These are phyloP conservation scores for Botrytis elliptica DNA, from an alignment of 2,329 filamentous ascomycete species.

Conservation along the genomic window DNA sequence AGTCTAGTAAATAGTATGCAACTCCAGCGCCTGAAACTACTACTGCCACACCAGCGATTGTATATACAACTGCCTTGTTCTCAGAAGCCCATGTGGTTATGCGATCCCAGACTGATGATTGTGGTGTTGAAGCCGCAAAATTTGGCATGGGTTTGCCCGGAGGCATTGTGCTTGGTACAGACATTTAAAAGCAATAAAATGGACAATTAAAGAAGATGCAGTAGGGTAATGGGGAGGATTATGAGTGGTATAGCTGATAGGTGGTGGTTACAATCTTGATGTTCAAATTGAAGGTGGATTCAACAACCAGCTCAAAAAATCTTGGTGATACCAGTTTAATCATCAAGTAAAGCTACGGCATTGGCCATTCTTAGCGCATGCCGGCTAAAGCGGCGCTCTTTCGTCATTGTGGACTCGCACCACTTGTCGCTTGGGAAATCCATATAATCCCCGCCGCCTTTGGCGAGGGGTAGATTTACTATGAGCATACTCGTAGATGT, in stretches of 20 bases:
- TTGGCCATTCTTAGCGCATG: conserved; percentile 6
- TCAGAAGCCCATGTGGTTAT: conserved; percentile 90
- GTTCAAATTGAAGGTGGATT: conserved; percentile 21
- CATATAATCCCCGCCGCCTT: conserved; percentile 14
- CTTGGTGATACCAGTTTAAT: conserved; percentile 23
- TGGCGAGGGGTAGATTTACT: conserved; percentile 7
- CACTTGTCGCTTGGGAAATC: neutral
- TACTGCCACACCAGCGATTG: conserved; percentile 89
- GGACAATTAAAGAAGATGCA: conserved; percentile 30
- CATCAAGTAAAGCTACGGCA: conserved; percentile 29
- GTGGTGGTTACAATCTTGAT: conserved; percentile 22
- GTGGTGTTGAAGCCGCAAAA: conserved; percentile 38
- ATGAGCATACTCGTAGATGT: neutral
- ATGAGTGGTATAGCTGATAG: conserved; percentile 28
- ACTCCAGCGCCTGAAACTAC: conserved; percentile 89
- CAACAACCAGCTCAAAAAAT: conserved; percentile 22
- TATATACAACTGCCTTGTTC: conserved; percentile 94
- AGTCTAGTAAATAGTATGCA: conserved; percentile 79
- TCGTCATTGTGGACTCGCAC: conserved; percentile 17
- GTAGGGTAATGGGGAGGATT: conserved; percentile 25
- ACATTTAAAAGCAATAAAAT: conserved; percentile 32
- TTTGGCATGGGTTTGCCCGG: conserved; percentile 34
- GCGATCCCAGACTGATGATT: conserved; percentile 67
- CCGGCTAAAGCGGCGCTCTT: conserved; percentile 20
- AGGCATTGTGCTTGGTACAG: conserved; percentile 33